phyloP scores from a whole-genome alignment of 768 basidiomycete species.

The Boletus sensibilis region DNA sequence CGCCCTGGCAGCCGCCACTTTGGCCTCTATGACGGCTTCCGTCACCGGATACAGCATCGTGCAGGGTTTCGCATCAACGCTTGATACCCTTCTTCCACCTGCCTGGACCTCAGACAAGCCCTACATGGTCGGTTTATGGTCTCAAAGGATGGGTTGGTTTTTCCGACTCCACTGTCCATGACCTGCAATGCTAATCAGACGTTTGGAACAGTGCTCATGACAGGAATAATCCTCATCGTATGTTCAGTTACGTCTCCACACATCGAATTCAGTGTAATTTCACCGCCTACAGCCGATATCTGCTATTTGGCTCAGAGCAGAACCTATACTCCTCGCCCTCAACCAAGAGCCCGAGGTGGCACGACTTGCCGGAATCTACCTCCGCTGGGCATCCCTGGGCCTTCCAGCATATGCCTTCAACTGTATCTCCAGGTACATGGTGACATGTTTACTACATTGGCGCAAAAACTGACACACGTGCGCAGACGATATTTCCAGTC shows the following conservation, averaged over 20 bases:
- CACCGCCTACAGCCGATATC: constrained; percentile 45
- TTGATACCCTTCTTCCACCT: constrained; percentile 91
- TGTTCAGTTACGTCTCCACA: constrained; percentile 23
- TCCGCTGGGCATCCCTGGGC: constrained; percentile 73
- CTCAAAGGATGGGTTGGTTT: constrained; percentile 78
- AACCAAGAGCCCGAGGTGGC: constrained; percentile 87
- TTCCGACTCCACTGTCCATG: background rate
- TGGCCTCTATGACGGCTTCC: constrained; percentile 72
- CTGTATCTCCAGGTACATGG: constrained; percentile 46
- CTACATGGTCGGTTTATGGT: constrained; percentile 83
- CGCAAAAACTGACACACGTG: background rate
- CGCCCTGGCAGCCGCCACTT: constrained; percentile 80
- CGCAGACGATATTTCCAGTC: constrained; percentile 63
- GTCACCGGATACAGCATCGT: constrained; percentile 62
- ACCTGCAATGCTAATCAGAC: constrained; percentile 4
- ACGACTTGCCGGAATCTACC: constrained; percentile 68
- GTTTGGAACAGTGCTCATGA: constrained; percentile 53
- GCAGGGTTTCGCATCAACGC: constrained; percentile 77
- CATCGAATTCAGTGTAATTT: background rate
- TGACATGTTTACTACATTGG: background rate
- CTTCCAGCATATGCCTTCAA: constrained; percentile 74
- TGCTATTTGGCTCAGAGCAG: constrained; percentile 80
- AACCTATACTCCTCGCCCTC: constrained; percentile 69
- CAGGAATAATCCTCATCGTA: constrained; percentile 58
- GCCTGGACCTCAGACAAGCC: constrained; percentile 93